phyloP scores from a whole-genome alignment of 2,329 filamentous ascomycete species.

The Rhynchosporium agropyri region DNA sequence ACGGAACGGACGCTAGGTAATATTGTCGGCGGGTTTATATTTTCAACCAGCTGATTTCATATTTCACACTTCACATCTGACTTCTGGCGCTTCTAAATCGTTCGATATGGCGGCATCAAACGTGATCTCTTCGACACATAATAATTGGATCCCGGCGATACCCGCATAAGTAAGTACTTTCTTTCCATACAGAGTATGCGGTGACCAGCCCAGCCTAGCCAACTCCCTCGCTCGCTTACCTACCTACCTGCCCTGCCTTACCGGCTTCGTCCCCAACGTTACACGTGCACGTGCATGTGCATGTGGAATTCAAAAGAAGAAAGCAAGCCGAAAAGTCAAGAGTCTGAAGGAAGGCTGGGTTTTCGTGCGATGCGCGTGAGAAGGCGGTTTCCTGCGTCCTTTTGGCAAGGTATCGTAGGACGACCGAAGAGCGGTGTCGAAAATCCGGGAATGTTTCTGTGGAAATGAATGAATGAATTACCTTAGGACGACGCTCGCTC shows the following conservation, averaged over 20 bases:
- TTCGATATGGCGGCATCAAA: constrained; percentile 4
- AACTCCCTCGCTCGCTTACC: neutral
- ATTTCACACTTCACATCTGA: constrained; percentile 6
- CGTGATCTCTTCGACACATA: constrained; percentile 5
- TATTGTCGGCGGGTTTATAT: constrained; percentile 4
- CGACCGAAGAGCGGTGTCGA: constrained; percentile 15
- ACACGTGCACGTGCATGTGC: neutral
- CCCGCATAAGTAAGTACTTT: neutral
- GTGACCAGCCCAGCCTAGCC: neutral
- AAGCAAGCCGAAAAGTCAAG: too few species aligned
- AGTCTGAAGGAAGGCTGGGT: neutral
- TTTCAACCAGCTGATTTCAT: neutral
- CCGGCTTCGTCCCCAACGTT: too few species aligned
- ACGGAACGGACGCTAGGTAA: constrained; percentile 1
- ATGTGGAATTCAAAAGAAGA: too few species aligned
- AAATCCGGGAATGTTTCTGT: neutral
- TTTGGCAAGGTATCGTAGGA: neutral
- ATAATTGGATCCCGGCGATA: constrained; percentile 7
- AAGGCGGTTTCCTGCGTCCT: too few species aligned
- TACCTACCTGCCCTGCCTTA: too few species aligned
- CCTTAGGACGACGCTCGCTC: neutral
- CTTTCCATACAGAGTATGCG: neutral
- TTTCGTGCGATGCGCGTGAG: too few species aligned
- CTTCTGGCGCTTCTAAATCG: neutral
- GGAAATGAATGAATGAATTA: neutral